phyloP scores from a whole-genome alignment of 2,329 filamentous ascomycete species.

The Trichophyton simii region DNA sequence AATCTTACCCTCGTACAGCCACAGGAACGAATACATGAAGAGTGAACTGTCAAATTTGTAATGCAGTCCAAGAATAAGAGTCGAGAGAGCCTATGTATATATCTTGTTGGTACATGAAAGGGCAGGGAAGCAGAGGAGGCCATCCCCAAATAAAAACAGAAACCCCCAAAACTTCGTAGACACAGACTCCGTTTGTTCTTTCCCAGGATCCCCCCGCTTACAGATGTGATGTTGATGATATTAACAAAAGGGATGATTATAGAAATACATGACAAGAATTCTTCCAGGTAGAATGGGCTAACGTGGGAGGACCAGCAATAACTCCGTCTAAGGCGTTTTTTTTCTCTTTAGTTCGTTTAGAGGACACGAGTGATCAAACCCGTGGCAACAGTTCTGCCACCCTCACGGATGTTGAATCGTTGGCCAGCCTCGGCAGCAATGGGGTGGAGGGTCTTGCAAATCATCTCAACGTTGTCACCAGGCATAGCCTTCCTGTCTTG shows the following conservation, averaged over 20 bases:
- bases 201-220: conserved; percentile 8
- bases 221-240: conserved; percentile 1
- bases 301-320: background rate
- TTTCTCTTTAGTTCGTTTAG: conserved; percentile 20
- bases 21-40: background rate
- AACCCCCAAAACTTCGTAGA: conserved; percentile 10
- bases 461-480: conserved; percentile 97
- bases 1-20: too few species aligned
- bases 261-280: conserved; percentile 2
- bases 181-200: conserved; percentile 11
- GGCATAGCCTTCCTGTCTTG: conserved; percentile 82
- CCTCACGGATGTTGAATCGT: conserved; percentile 97
- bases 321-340: conserved; percentile 9
- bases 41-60: background rate
- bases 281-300: background rate
- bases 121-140: background rate
- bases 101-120: conserved; percentile 5
- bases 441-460: conserved; percentile 71
- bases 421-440: conserved; percentile 82
- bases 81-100: conserved; percentile 12
- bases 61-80: conserved; percentile 6
- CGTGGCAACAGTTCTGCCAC: conserved; percentile 77
- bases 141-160: conserved; percentile 2
- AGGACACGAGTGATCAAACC: conserved; percentile 66
- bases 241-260: conserved; percentile 5